Base-by-base conservation (phyloP, 345 rosid genomes). In the Eucalyptus shirleyi region DNA sequence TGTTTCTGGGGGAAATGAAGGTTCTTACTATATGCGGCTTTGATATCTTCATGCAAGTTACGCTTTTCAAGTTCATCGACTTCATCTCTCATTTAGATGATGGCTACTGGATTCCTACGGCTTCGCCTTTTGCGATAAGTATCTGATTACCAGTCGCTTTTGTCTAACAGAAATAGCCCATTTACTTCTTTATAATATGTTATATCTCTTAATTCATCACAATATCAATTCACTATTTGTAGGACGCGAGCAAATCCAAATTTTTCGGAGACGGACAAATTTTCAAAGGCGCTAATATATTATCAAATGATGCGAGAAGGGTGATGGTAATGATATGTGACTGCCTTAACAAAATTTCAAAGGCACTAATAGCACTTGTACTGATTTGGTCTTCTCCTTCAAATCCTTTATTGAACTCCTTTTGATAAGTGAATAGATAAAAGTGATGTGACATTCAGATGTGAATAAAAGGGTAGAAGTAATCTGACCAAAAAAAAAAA, bases 361-460 rank as follows among this genome's bases (percentile, higher is more conserved):
- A 67, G 9, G 40, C 21, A 30, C 77, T n/a, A n/a, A 67, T n/a
- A 5, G 40, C 21, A 30, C 77, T n/a, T 67, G 40, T 67, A 15
- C 40, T 3, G 10, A 65, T 7, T 65, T 65, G 72, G 19, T n/a
- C 72, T 62, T 1, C 18, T 62, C 34, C 69, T 30, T 6, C 32
- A 6, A 60, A 60, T 9, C 16, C n/a, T 60, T 60, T 28, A 4
- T 30, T 19, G 10, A 19, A 8, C 10, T 3, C 24, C 59, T 53
- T 53, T 15, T 65, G 72, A 65, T 15, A 15, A 65, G 72, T 65
- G 4, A 65, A 0, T 0, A 65, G 18, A 65, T 6, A 65, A 65
- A 15, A n/a, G 77, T 65, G 19, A 32, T 0, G 19, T 0, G 21
- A 65, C 1, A 65, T 4, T 65, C 77, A 15, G 21, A 15, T 4